Conservation (phyloP, 2,329 filamentous ascomycete genomes). For the Ceratocystis harringtonii region DNA sequence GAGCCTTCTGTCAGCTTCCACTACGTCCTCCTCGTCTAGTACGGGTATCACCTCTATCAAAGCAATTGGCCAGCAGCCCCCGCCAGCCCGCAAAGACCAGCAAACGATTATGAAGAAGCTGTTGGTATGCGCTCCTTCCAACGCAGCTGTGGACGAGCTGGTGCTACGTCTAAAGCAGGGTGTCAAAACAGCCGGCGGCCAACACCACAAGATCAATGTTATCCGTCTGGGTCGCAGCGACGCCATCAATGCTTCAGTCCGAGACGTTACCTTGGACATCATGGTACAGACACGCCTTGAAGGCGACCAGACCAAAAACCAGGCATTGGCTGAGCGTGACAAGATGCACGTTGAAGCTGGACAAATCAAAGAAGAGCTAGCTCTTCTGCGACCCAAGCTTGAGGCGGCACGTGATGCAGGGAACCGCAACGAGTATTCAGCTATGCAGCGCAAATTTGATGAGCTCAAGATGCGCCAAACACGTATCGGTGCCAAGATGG, state of each 20-base stretch:
- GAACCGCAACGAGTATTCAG: slow-evolving; percentile 33
- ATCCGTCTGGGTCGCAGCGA: slow-evolving; percentile 82
- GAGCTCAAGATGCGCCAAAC: slow-evolving; percentile 60
- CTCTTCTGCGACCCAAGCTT: slow-evolving; percentile 53
- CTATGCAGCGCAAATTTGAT: slow-evolving; percentile 63
- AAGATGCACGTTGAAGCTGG: slow-evolving; percentile 48
- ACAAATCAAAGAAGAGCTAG: slow-evolving; percentile 55
- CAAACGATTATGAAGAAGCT: slow-evolving; percentile 52
- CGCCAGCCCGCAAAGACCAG: neutral
- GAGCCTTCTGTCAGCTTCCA: slow-evolving; percentile 25
- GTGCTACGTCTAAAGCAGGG: slow-evolving; percentile 85
- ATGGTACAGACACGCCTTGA: slow-evolving; percentile 63
- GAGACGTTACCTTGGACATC: slow-evolving; percentile 86
- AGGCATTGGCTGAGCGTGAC: slow-evolving; percentile 40
- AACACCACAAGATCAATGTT: slow-evolving; percentile 63
- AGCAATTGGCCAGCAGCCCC: slow-evolving; percentile 4
- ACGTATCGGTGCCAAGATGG: slow-evolving; percentile 64
- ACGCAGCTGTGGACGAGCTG: slow-evolving; percentile 90
- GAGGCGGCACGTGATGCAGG: slow-evolving; percentile 47
- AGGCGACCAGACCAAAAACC: slow-evolving; percentile 42
- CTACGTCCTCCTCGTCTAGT: slow-evolving; percentile 20
- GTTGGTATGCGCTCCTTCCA: slow-evolving; percentile 93
- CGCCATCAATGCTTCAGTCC: slow-evolving; percentile 76
- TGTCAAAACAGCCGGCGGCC: slow-evolving; percentile 61
- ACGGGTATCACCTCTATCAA: slow-evolving; percentile 8